phyloP scores from a whole-genome alignment of 2,329 filamentous ascomycete genomes.

The Fusarium sp. region DNA sequence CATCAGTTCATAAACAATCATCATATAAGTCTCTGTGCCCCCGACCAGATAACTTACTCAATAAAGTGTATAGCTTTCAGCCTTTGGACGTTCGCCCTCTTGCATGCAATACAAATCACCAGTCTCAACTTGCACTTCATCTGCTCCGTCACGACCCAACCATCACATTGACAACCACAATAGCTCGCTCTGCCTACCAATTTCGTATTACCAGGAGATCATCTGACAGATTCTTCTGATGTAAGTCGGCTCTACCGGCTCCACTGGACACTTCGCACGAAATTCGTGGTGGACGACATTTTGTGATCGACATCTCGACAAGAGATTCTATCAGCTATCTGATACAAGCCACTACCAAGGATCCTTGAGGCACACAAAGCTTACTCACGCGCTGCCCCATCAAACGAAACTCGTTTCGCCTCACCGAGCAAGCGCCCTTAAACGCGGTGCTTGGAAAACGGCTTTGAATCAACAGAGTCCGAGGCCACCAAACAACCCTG shows the following conservation, averaged over 20 bases:
- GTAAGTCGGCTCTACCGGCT: constrained; percentile 30
- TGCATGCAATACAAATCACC: neutral
- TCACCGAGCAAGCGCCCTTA: constrained; percentile 26
- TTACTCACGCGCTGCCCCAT: constrained; percentile 29
- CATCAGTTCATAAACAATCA: constrained; percentile 36
- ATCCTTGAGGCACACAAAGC: constrained; percentile 20
- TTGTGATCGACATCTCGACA: constrained; percentile 27
- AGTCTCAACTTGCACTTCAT: constrained; percentile 5
- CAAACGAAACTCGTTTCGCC: constrained; percentile 16
- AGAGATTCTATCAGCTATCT: constrained; percentile 35
- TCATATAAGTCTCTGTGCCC: constrained; percentile 45
- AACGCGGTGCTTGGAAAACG: constrained; percentile 23
- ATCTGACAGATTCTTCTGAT: constrained; percentile 37
- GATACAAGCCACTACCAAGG: constrained; percentile 38
- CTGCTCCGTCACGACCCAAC: constrained; percentile 10
- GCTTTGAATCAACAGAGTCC: constrained; percentile 27
- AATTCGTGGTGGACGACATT: constrained; percentile 11
- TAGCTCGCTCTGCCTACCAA: constrained; percentile 20
- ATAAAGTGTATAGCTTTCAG: constrained; percentile 8
- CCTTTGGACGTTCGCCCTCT: constrained; percentile 10
- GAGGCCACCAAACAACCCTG: constrained; percentile 45
- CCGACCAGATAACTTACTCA: constrained; percentile 26
- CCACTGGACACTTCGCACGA: constrained; percentile 20
- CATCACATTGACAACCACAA: constrained; percentile 14
- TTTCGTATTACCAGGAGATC: constrained; percentile 27